phyloP scores from a whole-genome alignment of 1,284 basidiomycete genomes.

The Apiotrichum brassicae region DNA sequence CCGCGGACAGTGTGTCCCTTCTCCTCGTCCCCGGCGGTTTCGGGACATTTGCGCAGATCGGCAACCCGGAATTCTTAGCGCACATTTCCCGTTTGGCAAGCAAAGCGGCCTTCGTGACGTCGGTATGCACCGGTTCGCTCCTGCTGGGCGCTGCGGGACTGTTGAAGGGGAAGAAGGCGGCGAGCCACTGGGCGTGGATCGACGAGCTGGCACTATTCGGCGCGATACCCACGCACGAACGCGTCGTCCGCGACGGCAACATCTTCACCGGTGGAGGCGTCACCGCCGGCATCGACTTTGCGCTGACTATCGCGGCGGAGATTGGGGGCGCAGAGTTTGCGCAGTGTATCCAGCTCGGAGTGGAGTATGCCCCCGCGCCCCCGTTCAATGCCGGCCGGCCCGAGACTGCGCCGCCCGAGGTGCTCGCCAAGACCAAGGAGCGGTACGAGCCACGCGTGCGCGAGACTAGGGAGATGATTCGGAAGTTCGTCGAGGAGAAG shows the following conservation, averaged over 20 bases:
- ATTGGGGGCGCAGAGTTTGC: conserved; percentile 4
- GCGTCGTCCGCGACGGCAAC: conserved; percentile 9
- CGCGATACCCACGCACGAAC: conserved; percentile 1
- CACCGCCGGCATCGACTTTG: conserved; percentile 18
- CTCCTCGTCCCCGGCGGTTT: conserved; percentile 7
- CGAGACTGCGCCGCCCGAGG: conserved; percentile 1
- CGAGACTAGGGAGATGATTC: no score
- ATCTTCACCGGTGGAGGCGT: conserved; percentile 10
- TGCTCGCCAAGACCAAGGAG: not conserved
- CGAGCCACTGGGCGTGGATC: conserved; percentile 8
- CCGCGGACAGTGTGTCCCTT: not conserved
- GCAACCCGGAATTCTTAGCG: not conserved
- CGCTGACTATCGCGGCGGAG: conserved; percentile 7
- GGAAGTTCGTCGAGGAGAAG: no score
- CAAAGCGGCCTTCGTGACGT: not conserved
- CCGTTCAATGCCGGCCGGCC: conserved; percentile 6
- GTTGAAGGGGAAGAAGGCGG: conserved; percentile 3
- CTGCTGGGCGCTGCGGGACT: conserved; percentile 9
- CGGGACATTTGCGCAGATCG: not conserved
- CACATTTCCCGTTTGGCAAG: not conserved
- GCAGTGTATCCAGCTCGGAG: not conserved
- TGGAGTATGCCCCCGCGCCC: conserved; percentile 14
- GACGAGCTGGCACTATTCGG: not conserved
- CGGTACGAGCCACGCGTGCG: no score
- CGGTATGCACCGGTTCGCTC: conserved; percentile 13